Evolutionary conservation across 1,284 basidiomycete genomes (phyloP).

Genomic region (Heterobasidion occidentale): DNA sequence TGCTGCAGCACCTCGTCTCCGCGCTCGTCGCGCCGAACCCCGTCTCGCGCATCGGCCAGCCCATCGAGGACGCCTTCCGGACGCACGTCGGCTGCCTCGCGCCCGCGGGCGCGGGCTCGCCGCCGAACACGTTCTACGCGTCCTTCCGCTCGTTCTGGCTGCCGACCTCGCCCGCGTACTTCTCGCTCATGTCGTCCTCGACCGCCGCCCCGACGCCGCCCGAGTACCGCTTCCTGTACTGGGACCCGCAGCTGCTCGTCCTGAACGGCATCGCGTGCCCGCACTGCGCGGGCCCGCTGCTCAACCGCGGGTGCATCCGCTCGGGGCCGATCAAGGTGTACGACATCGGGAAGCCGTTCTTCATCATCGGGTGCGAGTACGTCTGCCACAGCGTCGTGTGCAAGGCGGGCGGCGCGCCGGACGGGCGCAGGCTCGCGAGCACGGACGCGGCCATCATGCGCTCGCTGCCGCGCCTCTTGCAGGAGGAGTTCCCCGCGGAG

Average conservation of each 20-base stretch:
- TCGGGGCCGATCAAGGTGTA: slow-evolving; percentile 67
- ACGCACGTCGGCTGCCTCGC: slow-evolving; percentile 58
- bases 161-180: slow-evolving; percentile 64
- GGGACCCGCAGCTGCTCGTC: slow-evolving; percentile 70
- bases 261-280: slow-evolving; percentile 72
- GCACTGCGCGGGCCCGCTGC: slow-evolving; percentile 43
- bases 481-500: slow-evolving; percentile 63
- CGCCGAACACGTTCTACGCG: slow-evolving; percentile 55
- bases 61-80: slow-evolving; percentile 65
- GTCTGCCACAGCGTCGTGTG: slow-evolving; percentile 45
- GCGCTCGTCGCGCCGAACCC: slow-evolving; percentile 52
- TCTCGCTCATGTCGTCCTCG: slow-evolving; percentile 64
- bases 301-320: slow-evolving; percentile 59
- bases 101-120: slow-evolving; percentile 33
- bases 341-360: slow-evolving; percentile 69
- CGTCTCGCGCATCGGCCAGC: slow-evolving; percentile 44
- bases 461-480: slow-evolving; percentile 53
- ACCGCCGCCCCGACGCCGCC: slow-evolving; percentile 56
- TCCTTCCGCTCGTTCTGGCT: slow-evolving; percentile 74
- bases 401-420: slow-evolving; percentile 30
- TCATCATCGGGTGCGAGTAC: slow-evolving; percentile 74
- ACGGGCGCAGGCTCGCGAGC: slow-evolving; percentile 57
- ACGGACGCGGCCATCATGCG: slow-evolving; percentile 63
- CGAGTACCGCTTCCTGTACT: slow-evolving; percentile 68
- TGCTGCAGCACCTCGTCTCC: slow-evolving; percentile 46